Conservation (phyloP, 441 rosid genomes). For the Eutrema salsugineum region DNA sequence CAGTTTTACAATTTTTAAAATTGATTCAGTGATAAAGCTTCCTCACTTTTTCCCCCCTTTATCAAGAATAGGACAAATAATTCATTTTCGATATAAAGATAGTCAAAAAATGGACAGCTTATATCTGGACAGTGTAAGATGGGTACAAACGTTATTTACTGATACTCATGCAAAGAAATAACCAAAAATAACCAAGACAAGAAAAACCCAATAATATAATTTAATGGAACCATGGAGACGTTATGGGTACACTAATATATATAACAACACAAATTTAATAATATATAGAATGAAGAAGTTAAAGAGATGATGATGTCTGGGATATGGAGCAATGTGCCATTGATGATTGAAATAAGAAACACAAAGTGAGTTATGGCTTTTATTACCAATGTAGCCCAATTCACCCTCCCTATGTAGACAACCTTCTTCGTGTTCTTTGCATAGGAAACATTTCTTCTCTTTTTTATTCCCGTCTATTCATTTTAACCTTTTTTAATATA, state of each 20-base stretch:
- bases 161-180: constrained; percentile 17
- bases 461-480: constrained; percentile 41
- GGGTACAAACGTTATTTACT: constrained; percentile 35
- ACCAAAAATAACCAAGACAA: background rate
- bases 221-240: constrained; percentile 24
- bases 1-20: background rate
- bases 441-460: constrained; percentile 58
- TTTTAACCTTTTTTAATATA: constrained; percentile 1
- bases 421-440: constrained; percentile 47
- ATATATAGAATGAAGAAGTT: constrained; percentile 11
- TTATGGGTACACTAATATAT: constrained; percentile 43
- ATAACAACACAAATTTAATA: background rate
- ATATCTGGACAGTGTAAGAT: constrained; percentile 44
- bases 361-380: constrained; percentile 51
- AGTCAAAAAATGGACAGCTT: constrained; percentile 12
- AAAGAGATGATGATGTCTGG: constrained; percentile 32
- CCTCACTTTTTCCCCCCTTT: constrained; percentile 23
- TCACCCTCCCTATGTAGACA: constrained; percentile 54
- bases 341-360: constrained; percentile 58
- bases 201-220: constrained; percentile 13
- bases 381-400: constrained; percentile 51
- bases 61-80: constrained; percentile 27
- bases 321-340: constrained; percentile 48
- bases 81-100: constrained; percentile 10
- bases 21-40: constrained; percentile 23